Percentiles rank a stretch among this genome's conserved stretches.
Evolutionary conservation across 2,329 filamentous ascomycete species (phyloP).

Genomic region (Periconia digitata): DNA sequence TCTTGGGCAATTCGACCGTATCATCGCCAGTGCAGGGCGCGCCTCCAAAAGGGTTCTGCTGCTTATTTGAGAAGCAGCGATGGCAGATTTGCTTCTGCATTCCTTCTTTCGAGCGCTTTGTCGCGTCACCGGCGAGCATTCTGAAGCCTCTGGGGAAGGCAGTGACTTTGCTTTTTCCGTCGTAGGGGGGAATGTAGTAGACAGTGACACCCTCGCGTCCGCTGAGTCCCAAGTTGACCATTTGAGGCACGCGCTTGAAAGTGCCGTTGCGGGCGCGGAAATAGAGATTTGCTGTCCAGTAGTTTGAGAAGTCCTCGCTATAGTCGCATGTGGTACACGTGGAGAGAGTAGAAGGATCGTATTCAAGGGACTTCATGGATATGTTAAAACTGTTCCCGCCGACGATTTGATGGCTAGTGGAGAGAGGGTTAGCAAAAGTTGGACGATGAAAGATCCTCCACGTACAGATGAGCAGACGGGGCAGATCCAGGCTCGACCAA

Average conservation of each 20-base stretch:
- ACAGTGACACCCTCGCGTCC: constrained; percentile 30
- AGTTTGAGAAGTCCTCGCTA: constrained; percentile 15
- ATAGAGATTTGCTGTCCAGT: constrained; percentile 22
- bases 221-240: constrained; percentile 27
- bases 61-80: constrained; percentile 47
- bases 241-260: constrained; percentile 31
- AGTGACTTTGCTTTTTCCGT: constrained; percentile 39
- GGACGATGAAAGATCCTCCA: too few species aligned
- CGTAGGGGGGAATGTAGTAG: constrained; percentile 34
- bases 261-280: constrained; percentile 30
- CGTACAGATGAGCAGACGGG: constrained; percentile 23
- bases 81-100: constrained; percentile 45
- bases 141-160: constrained; percentile 30
- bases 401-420: constrained; percentile 21
- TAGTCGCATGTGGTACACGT: constrained; percentile 30
- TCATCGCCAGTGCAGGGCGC: constrained; percentile 42
- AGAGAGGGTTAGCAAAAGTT: constrained; percentile 7
- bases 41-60: constrained; percentile 42
- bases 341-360: constrained; percentile 19
- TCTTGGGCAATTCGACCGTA: constrained; percentile 25
- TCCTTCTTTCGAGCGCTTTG: constrained; percentile 16
- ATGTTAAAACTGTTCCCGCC: constrained; percentile 33
- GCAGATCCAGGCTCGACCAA: constrained; percentile 22
- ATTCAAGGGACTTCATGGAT: constrained; percentile 19
- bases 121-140: constrained; percentile 29